Evolutionary conservation across 2,329 filamentous ascomycete genomes (phyloP).

Genomic region (Fusarium verticillioides): DNA sequence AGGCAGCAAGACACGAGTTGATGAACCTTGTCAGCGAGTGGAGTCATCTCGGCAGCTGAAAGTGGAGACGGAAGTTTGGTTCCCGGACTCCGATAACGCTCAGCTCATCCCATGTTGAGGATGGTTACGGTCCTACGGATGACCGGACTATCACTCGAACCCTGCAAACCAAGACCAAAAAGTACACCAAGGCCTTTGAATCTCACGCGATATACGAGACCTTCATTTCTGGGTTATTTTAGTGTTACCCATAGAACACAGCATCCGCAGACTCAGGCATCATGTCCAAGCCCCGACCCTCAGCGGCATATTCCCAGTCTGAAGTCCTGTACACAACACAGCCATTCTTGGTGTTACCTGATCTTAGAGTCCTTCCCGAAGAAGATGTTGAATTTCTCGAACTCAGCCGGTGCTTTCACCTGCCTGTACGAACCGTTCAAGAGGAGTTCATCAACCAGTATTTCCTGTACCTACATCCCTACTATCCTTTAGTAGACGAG

Average conservation of each 20-base stretch:
- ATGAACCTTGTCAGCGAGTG: neutral
- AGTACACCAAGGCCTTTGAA: neutral
- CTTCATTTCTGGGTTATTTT: neutral
- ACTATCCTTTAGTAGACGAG: conserved; percentile 27
- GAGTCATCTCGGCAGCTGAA: neutral
- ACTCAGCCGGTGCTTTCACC: conserved; percentile 7
- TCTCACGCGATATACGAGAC: neutral
- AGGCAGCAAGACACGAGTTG: neutral
- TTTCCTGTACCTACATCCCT: conserved; percentile 27
- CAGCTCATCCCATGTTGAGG: neutral
- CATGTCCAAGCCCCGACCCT: neutral
- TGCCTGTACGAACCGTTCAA: neutral
- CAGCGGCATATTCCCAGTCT: neutral
- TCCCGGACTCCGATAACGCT: neutral
- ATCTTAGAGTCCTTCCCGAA: neutral
- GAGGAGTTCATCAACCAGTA: conserved; percentile 24
- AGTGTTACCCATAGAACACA: neutral
- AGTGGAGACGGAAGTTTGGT: neutral
- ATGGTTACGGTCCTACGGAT: neutral
- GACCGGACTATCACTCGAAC: neutral
- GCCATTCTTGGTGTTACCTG: neutral
- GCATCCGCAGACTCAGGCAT: neutral
- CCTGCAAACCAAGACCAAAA: neutral
- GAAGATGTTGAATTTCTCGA: conserved; percentile 10
- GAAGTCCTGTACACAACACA: neutral